Evolutionary conservation across 2,329 filamentous ascomycete genomes (phyloP).

Genomic region (Metarhizium guizhouense): DNA sequence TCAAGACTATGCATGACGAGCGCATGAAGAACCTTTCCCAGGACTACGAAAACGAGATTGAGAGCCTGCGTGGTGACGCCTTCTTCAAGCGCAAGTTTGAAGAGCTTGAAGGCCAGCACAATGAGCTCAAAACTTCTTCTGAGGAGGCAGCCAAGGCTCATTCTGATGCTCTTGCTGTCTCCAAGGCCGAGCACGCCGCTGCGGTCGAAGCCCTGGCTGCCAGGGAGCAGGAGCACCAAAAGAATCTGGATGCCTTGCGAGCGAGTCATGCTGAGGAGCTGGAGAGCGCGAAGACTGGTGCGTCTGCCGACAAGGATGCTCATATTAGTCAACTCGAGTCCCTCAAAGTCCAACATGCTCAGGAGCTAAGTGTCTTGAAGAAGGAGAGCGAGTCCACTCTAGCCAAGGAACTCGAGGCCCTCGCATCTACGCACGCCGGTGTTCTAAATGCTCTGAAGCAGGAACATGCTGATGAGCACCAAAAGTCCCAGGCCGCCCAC

Average conservation of each 20-base stretch:
- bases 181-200: constrained; percentile 33
- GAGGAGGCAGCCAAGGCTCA: constrained; percentile 29
- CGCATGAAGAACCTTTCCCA: constrained; percentile 49
- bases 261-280: constrained; percentile 51
- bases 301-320: constrained; percentile 38
- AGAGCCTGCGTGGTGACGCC: constrained; percentile 52
- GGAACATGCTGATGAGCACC: constrained; percentile 29
- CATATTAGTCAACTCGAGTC: constrained; percentile 42
- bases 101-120: constrained; percentile 49
- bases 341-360: constrained; percentile 45
- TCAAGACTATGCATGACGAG: constrained; percentile 47
- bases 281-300: constrained; percentile 44
- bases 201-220: constrained; percentile 38
- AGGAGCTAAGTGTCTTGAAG: constrained; percentile 37
- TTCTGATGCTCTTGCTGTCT: constrained; percentile 31
- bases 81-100: constrained; percentile 57
- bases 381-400: constrained; percentile 30
- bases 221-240: constrained; percentile 44
- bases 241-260: constrained; percentile 44
- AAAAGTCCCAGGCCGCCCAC: constrained; percentile 21
- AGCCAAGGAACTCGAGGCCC: constrained; percentile 29
- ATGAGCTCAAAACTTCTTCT: constrained; percentile 33
- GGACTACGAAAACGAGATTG: constrained; percentile 57
- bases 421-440: constrained; percentile 35
- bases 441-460: constrained; percentile 33